Evolutionary conservation across 2,329 filamentous ascomycete genomes (phyloP).

Genomic region (Lecanicillium sp.): DNA sequence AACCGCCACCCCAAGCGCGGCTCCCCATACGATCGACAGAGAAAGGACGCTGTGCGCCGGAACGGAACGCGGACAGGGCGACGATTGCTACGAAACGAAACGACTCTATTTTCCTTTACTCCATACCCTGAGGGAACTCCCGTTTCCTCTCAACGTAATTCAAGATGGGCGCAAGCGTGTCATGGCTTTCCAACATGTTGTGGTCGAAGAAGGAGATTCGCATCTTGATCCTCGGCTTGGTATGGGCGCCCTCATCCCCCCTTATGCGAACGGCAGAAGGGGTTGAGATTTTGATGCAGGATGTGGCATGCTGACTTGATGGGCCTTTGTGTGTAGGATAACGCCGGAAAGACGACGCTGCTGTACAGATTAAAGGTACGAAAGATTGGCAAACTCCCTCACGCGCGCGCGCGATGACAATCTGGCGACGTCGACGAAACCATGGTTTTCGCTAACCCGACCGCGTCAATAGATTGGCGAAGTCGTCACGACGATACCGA

Average conservation of each 20-base stretch:
- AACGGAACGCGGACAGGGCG: too few species aligned
- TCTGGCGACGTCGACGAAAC: too few species aligned
- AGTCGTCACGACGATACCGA: slow-evolving; percentile 97
- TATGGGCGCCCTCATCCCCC: slow-evolving; percentile 36
- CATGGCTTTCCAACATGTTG: slow-evolving; percentile 64
- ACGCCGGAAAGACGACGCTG: slow-evolving; percentile 95
- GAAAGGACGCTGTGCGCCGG: too few species aligned
- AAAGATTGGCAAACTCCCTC: background rate
- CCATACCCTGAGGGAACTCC: too few species aligned
- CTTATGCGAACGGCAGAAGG: too few species aligned
- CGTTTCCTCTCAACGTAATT: too few species aligned
- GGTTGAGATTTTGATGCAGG: background rate
- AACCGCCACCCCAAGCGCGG: too few species aligned
- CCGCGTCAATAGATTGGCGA: slow-evolving; percentile 71
- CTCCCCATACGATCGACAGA: too few species aligned
- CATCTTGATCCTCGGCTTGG: slow-evolving; percentile 88
- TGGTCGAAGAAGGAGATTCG: slow-evolving; percentile 97
- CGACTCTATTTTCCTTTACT: too few species aligned
- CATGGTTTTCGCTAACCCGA: slow-evolving; percentile 10
- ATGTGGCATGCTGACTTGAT: slow-evolving; percentile 5
- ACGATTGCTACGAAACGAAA: too few species aligned
- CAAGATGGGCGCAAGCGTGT: slow-evolving; percentile 58
- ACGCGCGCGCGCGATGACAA: background rate
- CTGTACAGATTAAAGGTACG: slow-evolving; percentile 88
- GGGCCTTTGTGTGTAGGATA: slow-evolving; percentile 58